These are phyloP conservation scores for Sarocladium brachiariae DNA, from an alignment of 2,329 filamentous ascomycete species.

Conservation along the genomic window DNA sequence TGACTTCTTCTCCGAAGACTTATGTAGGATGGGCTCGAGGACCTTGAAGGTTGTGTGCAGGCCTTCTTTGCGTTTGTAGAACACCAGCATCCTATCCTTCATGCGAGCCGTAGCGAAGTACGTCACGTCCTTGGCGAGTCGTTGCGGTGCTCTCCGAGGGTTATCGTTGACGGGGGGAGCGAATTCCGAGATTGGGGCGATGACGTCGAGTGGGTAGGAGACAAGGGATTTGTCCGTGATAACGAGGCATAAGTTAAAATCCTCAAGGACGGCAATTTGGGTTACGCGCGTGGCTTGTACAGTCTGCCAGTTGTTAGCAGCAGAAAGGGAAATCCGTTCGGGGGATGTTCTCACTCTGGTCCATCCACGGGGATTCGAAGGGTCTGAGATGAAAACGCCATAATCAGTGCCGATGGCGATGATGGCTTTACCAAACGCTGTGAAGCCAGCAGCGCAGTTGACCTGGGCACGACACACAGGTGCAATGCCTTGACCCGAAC, in stretches of 20 bases:
- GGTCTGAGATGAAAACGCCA: constrained; percentile 84
- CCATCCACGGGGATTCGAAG: constrained; percentile 87
- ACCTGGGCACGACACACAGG: constrained; percentile 80
- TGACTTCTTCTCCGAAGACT: constrained; percentile 76
- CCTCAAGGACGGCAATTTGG: constrained; percentile 89
- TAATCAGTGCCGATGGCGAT: constrained; percentile 93
- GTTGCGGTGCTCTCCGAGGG: constrained; percentile 79
- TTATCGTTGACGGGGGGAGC: constrained; percentile 62
- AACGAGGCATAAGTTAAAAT: constrained; percentile 87
- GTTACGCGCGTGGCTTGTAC: constrained; percentile 74
- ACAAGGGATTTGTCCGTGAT: constrained; percentile 88
- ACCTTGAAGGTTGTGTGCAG: constrained; percentile 95
- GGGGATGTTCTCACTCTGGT: constrained; percentile 60
- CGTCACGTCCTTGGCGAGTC: constrained; percentile 84
- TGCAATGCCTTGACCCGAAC: constrained; percentile 59
- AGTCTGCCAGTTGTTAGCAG: constrained; percentile 42
- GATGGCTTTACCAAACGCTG: constrained; percentile 74
- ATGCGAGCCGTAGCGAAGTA: constrained; percentile 95
- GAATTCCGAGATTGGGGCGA: constrained; percentile 58
- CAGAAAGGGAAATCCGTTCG: constrained; percentile 25
- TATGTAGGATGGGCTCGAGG: constrained; percentile 90
- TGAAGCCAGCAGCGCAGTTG: constrained; percentile 90
- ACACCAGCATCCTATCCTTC: constrained; percentile 91
- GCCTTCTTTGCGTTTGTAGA: constrained; percentile 95
- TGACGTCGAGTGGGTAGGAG: constrained; percentile 85